These are phyloP conservation scores for Alternaria brassicicola DNA, from an alignment of 2,329 filamentous ascomycete species.

Conservation along the genomic window DNA sequence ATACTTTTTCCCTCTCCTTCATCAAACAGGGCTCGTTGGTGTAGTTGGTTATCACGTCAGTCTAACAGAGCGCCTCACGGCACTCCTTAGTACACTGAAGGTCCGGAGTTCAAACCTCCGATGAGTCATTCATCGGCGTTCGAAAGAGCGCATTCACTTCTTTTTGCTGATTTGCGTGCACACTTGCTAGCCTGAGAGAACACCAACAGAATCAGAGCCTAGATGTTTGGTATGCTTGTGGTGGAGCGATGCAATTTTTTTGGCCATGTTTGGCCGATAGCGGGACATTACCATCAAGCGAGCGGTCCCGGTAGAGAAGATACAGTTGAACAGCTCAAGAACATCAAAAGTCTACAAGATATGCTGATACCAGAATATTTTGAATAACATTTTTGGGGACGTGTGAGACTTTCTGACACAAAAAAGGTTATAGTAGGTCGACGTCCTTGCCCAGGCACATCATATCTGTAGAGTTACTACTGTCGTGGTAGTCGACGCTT, in stretches of 20 bases:
- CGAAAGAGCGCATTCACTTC: neutral
- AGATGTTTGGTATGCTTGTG: neutral
- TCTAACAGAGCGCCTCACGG: constrained; percentile 45
- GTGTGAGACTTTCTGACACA: neutral
- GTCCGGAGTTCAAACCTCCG: constrained; percentile 21
- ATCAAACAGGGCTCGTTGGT: constrained; percentile 42
- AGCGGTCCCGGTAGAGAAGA: neutral
- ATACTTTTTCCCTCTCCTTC: neutral
- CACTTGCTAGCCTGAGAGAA: neutral
- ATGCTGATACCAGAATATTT: neutral
- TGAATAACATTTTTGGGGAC: neutral
- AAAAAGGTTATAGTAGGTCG: neutral
- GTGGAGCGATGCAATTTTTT: neutral
- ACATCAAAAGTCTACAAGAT: neutral
- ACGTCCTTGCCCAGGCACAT: neutral
- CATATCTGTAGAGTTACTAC: neutral
- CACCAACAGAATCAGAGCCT: neutral
- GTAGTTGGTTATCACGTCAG: constrained; percentile 58
- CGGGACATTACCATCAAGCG: neutral
- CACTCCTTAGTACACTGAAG: constrained; percentile 17
- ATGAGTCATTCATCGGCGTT: constrained; percentile 8
- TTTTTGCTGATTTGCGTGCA: neutral
- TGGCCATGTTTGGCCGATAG: neutral
- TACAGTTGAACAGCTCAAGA: neutral
- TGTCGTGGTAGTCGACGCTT: neutral